Evolutionary conservation across 345 rosid genomes (phyloP).

Genomic region (Boechera retrofracta): DNA sequence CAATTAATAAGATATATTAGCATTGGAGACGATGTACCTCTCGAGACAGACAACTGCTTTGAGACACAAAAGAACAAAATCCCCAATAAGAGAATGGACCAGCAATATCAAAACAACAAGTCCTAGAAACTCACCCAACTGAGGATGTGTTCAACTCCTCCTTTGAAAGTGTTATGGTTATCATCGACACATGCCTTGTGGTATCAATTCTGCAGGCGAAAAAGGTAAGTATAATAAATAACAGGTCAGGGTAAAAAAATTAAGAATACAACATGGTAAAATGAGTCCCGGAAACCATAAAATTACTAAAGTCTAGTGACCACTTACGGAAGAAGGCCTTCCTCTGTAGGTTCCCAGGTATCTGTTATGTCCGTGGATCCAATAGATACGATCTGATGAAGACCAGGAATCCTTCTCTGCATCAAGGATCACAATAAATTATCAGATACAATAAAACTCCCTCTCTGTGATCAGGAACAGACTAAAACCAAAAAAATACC

Average conservation of each 20-base stretch:
- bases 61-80: neutral
- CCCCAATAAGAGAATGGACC: neutral
- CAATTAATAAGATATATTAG: constrained; percentile 4
- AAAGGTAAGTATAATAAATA: neutral
- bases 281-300: neutral
- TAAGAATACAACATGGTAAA: constrained; percentile 5
- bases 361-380: constrained; percentile 95
- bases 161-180: constrained; percentile 82
- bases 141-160: constrained; percentile 69
- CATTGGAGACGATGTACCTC: constrained; percentile 3
- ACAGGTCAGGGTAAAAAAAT: neutral
- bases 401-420: constrained; percentile 94
- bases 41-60: neutral
- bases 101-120: neutral
- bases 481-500: constrained; percentile 48
- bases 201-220: constrained; percentile 69
- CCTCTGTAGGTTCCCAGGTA: constrained; percentile 94
- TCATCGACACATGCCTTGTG: constrained; percentile 97
- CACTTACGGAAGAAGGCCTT: constrained; percentile 98
- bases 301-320: constrained; percentile 36
- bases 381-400: constrained; percentile 86
- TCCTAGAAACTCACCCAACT: constrained; percentile 67
- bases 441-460: constrained; percentile 33
- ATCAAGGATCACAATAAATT: constrained; percentile 10
- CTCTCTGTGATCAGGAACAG: neutral